Percentiles rank a stretch among this genome's conserved stretches.
Conservation (phyloP, 2,329 filamentous ascomycete species). For the Geosmithia morbida region DNA sequence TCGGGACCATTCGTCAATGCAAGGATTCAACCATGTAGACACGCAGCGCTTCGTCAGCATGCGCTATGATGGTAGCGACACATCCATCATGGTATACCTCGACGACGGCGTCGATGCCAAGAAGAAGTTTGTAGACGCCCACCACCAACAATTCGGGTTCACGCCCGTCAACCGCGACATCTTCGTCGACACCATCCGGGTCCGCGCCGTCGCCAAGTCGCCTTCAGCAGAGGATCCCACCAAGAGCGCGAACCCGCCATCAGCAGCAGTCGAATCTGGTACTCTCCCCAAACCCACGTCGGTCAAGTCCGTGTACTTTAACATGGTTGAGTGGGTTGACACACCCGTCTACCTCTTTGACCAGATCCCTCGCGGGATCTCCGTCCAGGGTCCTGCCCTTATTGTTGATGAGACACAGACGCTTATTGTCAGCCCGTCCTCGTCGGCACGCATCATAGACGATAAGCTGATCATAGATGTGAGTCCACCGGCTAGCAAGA, state of each 20-base stretch:
- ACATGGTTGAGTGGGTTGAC: constrained; percentile 11
- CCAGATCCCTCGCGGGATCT: constrained; percentile 6
- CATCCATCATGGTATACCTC: constrained; percentile 22
- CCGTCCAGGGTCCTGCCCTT: constrained; percentile 45
- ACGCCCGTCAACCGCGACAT: constrained; percentile 18
- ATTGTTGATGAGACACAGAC: constrained; percentile 62
- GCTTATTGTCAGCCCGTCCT: constrained; percentile 46
- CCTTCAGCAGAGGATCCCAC: constrained; percentile 10
- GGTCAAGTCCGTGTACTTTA: constrained; percentile 10
- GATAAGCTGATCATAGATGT: constrained; percentile 20
- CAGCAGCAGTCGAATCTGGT: background rate
- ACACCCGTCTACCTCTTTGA: constrained; percentile 11
- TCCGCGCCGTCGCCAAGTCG: constrained; percentile 20
- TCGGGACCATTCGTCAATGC: constrained; percentile 8
- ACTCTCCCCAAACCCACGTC: constrained; percentile 7
- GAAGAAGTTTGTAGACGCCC: constrained; percentile 16
- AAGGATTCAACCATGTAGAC: constrained; percentile 24
- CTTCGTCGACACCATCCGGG: constrained; percentile 25
- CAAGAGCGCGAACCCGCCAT: background rate
- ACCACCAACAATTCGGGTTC: constrained; percentile 27
- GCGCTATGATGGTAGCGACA: constrained; percentile 27
- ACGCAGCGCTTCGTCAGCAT: constrained; percentile 29
- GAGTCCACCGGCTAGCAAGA: constrained; percentile 4
- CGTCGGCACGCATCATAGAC: constrained; percentile 15
- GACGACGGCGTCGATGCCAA: constrained; percentile 10